Evolutionary conservation across 2,329 filamentous ascomycete species (phyloP).

Genomic region (Stachybotrys elegans): DNA sequence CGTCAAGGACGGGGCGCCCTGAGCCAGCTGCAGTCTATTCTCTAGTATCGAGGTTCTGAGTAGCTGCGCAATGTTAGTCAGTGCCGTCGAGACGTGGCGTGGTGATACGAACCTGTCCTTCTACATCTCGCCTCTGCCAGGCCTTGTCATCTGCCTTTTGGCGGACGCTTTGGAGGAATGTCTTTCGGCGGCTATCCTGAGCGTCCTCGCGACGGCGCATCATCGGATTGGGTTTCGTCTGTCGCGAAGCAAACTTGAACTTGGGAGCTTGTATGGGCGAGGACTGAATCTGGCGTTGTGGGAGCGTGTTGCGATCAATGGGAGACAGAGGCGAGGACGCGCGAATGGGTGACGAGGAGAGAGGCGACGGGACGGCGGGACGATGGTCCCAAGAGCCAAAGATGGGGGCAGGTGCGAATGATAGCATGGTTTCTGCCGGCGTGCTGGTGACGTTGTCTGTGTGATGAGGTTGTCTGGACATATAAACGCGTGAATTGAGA

Average conservation of each 20-base stretch:
- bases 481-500: too few species aligned
- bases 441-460: too few species aligned
- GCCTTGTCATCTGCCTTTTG: constrained; percentile 54
- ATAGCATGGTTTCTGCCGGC: constrained; percentile 28
- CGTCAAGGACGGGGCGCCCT: constrained; percentile 34
- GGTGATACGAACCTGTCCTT: constrained; percentile 40
- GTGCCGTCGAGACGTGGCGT: not conserved
- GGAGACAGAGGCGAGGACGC: constrained; percentile 43
- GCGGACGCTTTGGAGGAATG: constrained; percentile 65
- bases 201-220: constrained; percentile 55
- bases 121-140: constrained; percentile 57
- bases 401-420: constrained; percentile 36
- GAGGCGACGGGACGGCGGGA: constrained; percentile 48
- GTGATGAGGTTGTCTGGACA: too few species aligned
- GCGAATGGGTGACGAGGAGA: constrained; percentile 55
- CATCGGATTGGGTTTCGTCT: constrained; percentile 58
- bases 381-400: constrained; percentile 40
- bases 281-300: constrained; percentile 38
- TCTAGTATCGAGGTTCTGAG: constrained; percentile 29
- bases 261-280: constrained; percentile 36
- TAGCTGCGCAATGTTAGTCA: constrained; percentile 18
- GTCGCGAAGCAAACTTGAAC: constrained; percentile 49
- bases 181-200: constrained; percentile 57
- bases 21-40: constrained; percentile 24
- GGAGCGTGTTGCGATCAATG: constrained; percentile 34